phyloP scores from a whole-genome alignment of 2,329 filamentous ascomycete species.

The Claviceps africana region DNA sequence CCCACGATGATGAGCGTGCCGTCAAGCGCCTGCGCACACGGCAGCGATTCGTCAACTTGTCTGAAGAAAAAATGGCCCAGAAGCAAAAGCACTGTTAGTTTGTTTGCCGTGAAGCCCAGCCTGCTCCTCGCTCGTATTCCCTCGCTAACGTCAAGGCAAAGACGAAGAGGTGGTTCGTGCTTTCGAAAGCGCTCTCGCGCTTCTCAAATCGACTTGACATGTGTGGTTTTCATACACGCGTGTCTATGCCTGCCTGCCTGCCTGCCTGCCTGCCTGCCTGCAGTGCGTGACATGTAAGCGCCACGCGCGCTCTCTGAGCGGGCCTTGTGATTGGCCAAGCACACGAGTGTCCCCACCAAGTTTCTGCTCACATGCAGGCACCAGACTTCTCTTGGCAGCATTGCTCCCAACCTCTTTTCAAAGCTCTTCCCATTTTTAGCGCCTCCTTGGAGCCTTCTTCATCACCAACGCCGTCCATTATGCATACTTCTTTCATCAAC shows the following conservation, averaged over 20 bases:
- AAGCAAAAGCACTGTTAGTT: conserved; percentile 69
- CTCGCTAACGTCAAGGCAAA: conserved; percentile 11
- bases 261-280: background rate
- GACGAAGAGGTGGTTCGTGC: conserved; percentile 44
- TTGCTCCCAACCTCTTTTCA: background rate
- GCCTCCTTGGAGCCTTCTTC: background rate
- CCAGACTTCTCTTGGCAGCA: background rate
- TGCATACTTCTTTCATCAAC: background rate
- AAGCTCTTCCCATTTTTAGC: background rate
- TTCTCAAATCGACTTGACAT: conserved; percentile 27
- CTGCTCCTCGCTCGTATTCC: background rate
- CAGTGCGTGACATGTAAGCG: background rate
- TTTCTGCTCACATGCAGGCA: background rate
- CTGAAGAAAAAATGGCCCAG: conserved; percentile 55
- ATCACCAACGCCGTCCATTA: background rate
- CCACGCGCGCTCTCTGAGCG: background rate
- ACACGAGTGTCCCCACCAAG: background rate
- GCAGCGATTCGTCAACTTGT: conserved; percentile 58
- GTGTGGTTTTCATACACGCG: too few species aligned
- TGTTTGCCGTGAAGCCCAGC: background rate
- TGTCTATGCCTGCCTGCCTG: too few species aligned
- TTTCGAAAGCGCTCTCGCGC: conserved; percentile 46
- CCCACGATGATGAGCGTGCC: conserved; percentile 63
- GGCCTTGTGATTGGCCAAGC: background rate
- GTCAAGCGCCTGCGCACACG: conserved; percentile 71